Conservation (phyloP, 768 basidiomycete species). For the Rubroboletus pulcherrimus region DNA sequence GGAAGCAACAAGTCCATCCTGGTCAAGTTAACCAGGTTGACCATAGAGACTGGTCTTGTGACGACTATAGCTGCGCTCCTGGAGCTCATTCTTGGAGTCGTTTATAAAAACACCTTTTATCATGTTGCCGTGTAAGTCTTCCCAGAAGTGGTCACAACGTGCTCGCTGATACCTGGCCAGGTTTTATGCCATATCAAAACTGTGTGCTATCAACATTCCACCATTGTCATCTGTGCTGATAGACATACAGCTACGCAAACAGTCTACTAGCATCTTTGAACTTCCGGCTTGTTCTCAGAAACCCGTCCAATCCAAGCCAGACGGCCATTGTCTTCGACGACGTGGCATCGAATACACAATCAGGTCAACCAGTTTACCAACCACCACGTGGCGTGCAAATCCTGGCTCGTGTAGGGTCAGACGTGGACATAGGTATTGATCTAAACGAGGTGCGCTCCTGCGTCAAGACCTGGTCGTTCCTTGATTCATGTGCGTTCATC, state of each 20-base stretch:
- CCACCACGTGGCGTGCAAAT: neutral
- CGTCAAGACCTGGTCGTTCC: neutral
- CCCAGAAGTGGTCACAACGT: too few relatives aligned
- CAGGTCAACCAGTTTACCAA: too few relatives aligned
- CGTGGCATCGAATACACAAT: neutral
- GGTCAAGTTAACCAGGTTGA: conserved; percentile 16
- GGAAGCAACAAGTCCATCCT: neutral
- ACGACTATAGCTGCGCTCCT: conserved; percentile 17
- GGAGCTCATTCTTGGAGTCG: conserved; percentile 13
- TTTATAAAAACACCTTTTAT: neutral
- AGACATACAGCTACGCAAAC: conserved; percentile 10
- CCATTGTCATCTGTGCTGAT: neutral
- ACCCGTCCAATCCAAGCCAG: neutral
- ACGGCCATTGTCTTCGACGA: neutral
- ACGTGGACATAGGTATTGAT: neutral
- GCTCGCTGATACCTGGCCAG: neutral
- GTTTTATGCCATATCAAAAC: conserved; percentile 12
- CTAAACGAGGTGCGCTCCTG: neutral
- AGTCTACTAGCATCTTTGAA: conserved; percentile 13
- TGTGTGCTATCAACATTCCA: neutral
- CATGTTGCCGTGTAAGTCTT: conserved; percentile 19
- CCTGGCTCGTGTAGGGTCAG: too few relatives aligned
- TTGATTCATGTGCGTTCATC: neutral
- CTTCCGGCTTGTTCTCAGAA: neutral
- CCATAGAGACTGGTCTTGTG: conserved; percentile 23